Conservation (phyloP, 192 early-diverging fungal species). For the Entomortierella parvispora region DNA sequence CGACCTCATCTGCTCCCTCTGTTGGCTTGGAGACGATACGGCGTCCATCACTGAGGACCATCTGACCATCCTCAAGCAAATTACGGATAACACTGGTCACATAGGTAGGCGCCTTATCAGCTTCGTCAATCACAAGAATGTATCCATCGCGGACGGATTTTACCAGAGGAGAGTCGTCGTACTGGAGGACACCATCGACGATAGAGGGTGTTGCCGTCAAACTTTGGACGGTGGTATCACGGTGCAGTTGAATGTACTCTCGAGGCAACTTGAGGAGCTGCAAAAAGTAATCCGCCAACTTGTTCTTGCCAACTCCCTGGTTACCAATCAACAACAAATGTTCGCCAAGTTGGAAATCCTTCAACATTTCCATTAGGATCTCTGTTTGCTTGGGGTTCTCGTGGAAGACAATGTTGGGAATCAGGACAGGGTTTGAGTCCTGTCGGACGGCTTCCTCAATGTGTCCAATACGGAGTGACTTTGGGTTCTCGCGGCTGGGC, state of each 20-base stretch:
- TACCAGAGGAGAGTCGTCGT: constrained; percentile 78
- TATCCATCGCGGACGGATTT: constrained; percentile 62
- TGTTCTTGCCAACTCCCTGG: constrained; percentile 78
- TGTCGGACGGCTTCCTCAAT: constrained; percentile 59
- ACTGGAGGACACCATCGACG: constrained; percentile 71
- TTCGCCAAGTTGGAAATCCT: constrained; percentile 83
- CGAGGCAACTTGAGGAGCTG: constrained; percentile 74
- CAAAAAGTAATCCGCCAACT: constrained; percentile 75
- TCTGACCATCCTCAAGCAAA: constrained; percentile 81
- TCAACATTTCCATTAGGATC: constrained; percentile 79
- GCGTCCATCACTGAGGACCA: constrained; percentile 81
- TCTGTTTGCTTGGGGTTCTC: constrained; percentile 80
- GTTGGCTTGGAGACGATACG: constrained; percentile 67
- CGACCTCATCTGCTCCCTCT: constrained; percentile 50
- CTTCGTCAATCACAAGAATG: constrained; percentile 83
- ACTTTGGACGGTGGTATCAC: constrained; percentile 83
- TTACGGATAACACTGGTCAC: constrained; percentile 80
- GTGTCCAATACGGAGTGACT: constrained; percentile 62
- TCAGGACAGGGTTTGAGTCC: constrained; percentile 69
- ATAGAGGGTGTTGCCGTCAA: constrained; percentile 80
- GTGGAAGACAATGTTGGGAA: constrained; percentile 74
- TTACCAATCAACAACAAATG: constrained; percentile 86
- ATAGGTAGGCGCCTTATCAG: constrained; percentile 84
- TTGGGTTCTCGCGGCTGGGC: constrained; percentile 58
- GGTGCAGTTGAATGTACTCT: constrained; percentile 84